phyloP scores from a whole-genome alignment of 257 asterid genomes.

The Solanum pimpinellifolium region DNA sequence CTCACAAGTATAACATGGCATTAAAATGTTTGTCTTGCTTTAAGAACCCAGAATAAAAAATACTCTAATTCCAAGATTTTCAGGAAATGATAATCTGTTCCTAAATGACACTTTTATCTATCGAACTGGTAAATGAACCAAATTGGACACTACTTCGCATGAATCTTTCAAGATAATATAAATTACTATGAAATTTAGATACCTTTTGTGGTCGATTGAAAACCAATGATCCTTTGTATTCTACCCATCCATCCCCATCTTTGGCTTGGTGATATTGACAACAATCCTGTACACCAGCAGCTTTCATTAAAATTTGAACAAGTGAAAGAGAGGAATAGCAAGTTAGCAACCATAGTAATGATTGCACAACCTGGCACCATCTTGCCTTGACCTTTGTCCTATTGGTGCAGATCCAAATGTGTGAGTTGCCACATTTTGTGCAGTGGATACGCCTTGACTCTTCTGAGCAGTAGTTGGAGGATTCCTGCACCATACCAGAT shows the following conservation, averaged over 20 bases:
- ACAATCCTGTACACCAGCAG: conserved; percentile 59
- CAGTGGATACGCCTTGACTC: conserved; percentile 96
- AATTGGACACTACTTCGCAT: not conserved
- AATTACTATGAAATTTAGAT: not conserved
- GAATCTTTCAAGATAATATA: not conserved
- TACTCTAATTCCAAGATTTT: not conserved
- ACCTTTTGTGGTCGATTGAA: conserved; percentile 75
- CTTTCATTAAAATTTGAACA: not conserved
- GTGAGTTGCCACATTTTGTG: conserved; percentile 94
- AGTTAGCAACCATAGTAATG: not conserved
- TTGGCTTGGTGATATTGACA: conserved; percentile 97
- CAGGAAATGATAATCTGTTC: not conserved
- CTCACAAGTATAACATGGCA: not conserved
- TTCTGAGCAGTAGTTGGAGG: conserved; percentile 70
- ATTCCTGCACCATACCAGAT: conserved; percentile 34
- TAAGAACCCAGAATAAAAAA: not conserved
- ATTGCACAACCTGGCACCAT: conserved; percentile 89
- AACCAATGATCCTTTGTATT: conserved; percentile 77
- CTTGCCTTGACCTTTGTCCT: conserved; percentile 90
- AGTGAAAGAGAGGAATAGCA: not conserved
- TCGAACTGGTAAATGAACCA: not conserved
- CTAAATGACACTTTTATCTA: not conserved
- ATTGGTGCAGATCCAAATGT: conserved; percentile 91
- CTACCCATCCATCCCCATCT: conserved; percentile 99
- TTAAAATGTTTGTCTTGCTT: not conserved